phyloP scores from a whole-genome alignment of 148 eudicot genomes.

The Limonium bicolor region DNA sequence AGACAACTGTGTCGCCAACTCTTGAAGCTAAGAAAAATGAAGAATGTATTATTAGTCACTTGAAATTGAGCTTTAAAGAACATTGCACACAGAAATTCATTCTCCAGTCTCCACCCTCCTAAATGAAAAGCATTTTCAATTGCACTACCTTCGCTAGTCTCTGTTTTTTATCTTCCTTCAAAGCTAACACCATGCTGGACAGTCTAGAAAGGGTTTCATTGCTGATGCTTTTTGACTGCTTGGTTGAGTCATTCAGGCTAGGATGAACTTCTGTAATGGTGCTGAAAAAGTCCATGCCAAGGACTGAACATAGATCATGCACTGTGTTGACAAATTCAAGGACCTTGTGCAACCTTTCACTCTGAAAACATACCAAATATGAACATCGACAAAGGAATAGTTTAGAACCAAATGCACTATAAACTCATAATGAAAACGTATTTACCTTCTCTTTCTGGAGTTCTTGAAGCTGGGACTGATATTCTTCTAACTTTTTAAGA shows the following conservation, averaged over 20 bases:
- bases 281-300: slow-evolving; percentile 78
- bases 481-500: slow-evolving; percentile 71
- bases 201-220: slow-evolving; percentile 71
- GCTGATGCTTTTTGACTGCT: slow-evolving; percentile 88
- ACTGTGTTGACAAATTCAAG: slow-evolving; percentile 88
- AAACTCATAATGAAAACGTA: no score
- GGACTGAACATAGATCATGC: slow-evolving; percentile 94
- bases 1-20: slow-evolving; percentile 37
- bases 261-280: slow-evolving; percentile 94
- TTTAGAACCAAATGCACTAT: neutral
- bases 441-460: slow-evolving; percentile 87
- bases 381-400: neutral
- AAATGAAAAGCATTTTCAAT: no score
- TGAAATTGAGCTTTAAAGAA: neutral
- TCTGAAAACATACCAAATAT: slow-evolving; percentile 36
- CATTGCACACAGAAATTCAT: no score
- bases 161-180: slow-evolving; percentile 80
- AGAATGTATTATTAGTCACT: neutral
- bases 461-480: slow-evolving; percentile 75
- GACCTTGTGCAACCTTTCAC: slow-evolving; percentile 90
- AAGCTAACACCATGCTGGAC: slow-evolving; percentile 68
- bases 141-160: slow-evolving; percentile 85
- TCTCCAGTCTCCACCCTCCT: no score
- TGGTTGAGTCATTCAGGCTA: slow-evolving; percentile 67
- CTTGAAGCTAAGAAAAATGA: slow-evolving; percentile 31